Evolutionary conservation across 2,329 filamentous ascomycete species (phyloP).

Genomic region (Cryphonectria radicalis): DNA sequence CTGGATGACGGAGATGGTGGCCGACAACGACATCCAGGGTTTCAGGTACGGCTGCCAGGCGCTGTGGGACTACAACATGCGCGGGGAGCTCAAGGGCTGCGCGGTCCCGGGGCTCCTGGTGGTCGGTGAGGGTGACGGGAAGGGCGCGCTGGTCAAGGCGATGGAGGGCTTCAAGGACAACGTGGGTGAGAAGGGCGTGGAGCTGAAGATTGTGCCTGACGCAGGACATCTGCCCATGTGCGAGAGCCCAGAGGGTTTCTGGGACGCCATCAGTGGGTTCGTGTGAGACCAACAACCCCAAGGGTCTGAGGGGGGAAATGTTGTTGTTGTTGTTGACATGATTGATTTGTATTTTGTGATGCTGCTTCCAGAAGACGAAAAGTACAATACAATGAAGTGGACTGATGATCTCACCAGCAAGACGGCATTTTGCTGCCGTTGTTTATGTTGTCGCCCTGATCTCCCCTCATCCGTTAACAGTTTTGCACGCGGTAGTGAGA

Average conservation of each 20-base stretch:
- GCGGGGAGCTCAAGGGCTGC: slow-evolving; percentile 56
- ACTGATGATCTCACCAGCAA: slow-evolving; percentile 3
- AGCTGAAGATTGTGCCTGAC: slow-evolving; percentile 67
- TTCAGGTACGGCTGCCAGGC: slow-evolving; percentile 72
- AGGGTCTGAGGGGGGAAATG: background rate
- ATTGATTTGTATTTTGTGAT: background rate
- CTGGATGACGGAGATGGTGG: slow-evolving; percentile 71
- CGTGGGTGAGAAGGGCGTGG: slow-evolving; percentile 58
- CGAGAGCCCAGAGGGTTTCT: slow-evolving; percentile 72
- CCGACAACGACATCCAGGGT: slow-evolving; percentile 69
- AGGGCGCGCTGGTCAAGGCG: slow-evolving; percentile 71
- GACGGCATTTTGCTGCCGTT: background rate
- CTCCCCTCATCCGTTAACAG: background rate
- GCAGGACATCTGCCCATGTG: slow-evolving; percentile 86
- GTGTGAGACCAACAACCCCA: slow-evolving; percentile 41
- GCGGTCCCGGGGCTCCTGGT: slow-evolving; percentile 68
- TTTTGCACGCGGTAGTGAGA: too few relatives aligned
- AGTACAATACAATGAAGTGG: background rate
- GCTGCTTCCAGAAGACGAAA: background rate
- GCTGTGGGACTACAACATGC: slow-evolving; percentile 73
- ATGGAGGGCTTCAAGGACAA: slow-evolving; percentile 74
- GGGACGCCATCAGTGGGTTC: slow-evolving; percentile 64
- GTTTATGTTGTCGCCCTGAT: background rate
- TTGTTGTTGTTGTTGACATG: background rate
- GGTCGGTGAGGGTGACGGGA: slow-evolving; percentile 73